Conservation (phyloP, 2,329 filamentous ascomycete species). For the Penicillium expansum region DNA sequence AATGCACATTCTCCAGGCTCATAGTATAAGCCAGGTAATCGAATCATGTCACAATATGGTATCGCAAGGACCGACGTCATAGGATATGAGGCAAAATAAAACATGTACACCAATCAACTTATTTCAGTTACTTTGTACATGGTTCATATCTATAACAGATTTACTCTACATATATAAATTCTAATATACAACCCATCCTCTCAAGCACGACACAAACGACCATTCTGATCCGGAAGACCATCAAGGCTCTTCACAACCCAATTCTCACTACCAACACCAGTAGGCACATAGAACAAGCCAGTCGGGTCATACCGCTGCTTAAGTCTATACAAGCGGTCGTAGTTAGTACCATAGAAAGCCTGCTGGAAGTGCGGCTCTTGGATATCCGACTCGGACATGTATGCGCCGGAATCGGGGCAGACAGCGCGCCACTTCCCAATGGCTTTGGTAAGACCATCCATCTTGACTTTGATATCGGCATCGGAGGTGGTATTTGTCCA, state of each 20-base stretch:
- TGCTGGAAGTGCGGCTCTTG: conserved; percentile 33
- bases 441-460: conserved; percentile 22
- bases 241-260: conserved; percentile 43
- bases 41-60: too few species aligned
- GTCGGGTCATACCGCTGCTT: conserved; percentile 55
- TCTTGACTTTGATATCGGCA: conserved; percentile 34
- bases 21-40: too few species aligned
- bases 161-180: neutral
- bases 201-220: conserved; percentile 41
- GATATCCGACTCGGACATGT: conserved; percentile 53
- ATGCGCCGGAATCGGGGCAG: conserved; percentile 26
- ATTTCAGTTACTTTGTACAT: neutral
- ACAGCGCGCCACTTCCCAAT: conserved; percentile 26
- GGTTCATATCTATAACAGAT: neutral
- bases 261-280: conserved; percentile 54
- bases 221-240: conserved; percentile 33
- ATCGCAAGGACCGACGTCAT: too few species aligned
- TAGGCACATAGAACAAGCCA: conserved; percentile 49
- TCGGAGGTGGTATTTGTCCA: conserved; percentile 30
- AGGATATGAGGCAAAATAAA: neutral
- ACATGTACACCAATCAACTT: neutral
- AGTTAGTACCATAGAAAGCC: conserved; percentile 32
- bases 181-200: neutral
- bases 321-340: conserved; percentile 33
- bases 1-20: too few species aligned